These are phyloP conservation scores for Hypoxylon intermedium DNA, from an alignment of 495 filamentous ascomycete species.

Conservation along the genomic window DNA sequence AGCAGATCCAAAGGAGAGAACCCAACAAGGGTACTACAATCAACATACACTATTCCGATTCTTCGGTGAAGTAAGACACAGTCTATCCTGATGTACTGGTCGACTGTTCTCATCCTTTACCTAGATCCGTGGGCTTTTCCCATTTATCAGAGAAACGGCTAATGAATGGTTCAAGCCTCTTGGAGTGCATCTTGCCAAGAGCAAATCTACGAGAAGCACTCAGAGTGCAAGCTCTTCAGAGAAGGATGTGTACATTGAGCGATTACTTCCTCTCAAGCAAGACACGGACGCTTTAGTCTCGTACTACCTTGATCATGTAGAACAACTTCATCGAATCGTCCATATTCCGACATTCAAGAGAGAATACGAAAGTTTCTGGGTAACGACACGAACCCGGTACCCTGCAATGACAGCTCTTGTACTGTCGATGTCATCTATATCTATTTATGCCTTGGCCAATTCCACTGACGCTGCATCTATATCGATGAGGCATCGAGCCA, in stretches of 20 bases:
- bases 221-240: slow-evolving; percentile 37
- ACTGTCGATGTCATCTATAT: slow-evolving; percentile 50
- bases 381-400: slow-evolving; percentile 36
- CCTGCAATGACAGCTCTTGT: slow-evolving; percentile 52
- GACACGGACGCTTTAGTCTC: slow-evolving; percentile 48
- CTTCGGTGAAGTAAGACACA: slow-evolving; percentile 29
- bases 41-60: slow-evolving; percentile 36
- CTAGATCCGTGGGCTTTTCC: slow-evolving; percentile 51
- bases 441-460: slow-evolving; percentile 48
- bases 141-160: slow-evolving; percentile 55
- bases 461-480: slow-evolving; percentile 13
- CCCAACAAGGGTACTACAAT: slow-evolving; percentile 28
- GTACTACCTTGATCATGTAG: slow-evolving; percentile 54
- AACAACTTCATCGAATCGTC: slow-evolving; percentile 55
- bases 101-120: not conserved
- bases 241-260: slow-evolving; percentile 45
- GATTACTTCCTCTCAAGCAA: slow-evolving; percentile 47
- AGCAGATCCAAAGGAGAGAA: slow-evolving; percentile 25
- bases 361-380: slow-evolving; percentile 55
- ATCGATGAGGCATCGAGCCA: slow-evolving; percentile 11
- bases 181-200: slow-evolving; percentile 45
- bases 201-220: slow-evolving; percentile 41
- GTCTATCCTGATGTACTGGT: not conserved
- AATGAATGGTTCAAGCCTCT: slow-evolving; percentile 53
- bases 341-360: slow-evolving; percentile 54